These are phyloP conservation scores for Huntiella omanensis DNA, from an alignment of 2,329 filamentous ascomycete species.

Conservation along the genomic window DNA sequence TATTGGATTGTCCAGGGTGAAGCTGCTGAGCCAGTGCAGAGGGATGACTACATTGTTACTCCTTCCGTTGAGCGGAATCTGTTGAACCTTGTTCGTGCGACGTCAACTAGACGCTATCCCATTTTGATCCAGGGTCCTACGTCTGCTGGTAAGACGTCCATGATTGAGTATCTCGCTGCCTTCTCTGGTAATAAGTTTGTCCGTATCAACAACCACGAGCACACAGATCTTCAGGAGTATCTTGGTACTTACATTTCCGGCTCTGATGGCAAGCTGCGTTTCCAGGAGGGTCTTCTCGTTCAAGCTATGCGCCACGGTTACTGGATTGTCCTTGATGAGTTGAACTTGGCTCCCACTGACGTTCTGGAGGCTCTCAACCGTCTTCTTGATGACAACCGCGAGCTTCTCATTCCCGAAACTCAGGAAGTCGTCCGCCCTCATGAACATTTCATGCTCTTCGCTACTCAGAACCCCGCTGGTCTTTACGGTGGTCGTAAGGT, in stretches of 20 bases:
- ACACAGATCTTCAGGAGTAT: constrained; percentile 96
- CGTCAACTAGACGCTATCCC: constrained; percentile 79
- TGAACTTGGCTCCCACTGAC: constrained; percentile 92
- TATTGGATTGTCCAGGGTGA: constrained; percentile 78
- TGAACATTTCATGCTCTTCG: constrained; percentile 92
- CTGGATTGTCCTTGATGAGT: constrained; percentile 95
- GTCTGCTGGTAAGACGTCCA: constrained; percentile 94
- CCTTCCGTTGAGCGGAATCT: constrained; percentile 89
- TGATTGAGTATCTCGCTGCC: constrained; percentile 98
- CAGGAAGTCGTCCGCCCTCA: constrained; percentile 87
- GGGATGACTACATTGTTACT: constrained; percentile 88
- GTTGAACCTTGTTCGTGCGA: constrained; percentile 81
- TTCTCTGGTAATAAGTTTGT: constrained; percentile 94
- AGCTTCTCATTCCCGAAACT: constrained; percentile 88
- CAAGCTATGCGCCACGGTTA: constrained; percentile 82
- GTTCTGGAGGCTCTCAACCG: constrained; percentile 92
- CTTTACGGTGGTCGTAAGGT: constrained; percentile 90
- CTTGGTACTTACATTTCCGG: constrained; percentile 85
- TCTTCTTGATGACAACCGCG: constrained; percentile 86
- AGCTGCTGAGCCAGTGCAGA: constrained; percentile 41
- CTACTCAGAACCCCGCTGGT: constrained; percentile 90
- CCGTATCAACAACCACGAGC: constrained; percentile 98
- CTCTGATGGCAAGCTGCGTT: constrained; percentile 63
- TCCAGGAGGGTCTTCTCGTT: constrained; percentile 86
- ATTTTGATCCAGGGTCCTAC: constrained; percentile 93